Base-by-base conservation (phyloP, 352 stramenopile species). In the Globisporangium iwayamae region DNA sequence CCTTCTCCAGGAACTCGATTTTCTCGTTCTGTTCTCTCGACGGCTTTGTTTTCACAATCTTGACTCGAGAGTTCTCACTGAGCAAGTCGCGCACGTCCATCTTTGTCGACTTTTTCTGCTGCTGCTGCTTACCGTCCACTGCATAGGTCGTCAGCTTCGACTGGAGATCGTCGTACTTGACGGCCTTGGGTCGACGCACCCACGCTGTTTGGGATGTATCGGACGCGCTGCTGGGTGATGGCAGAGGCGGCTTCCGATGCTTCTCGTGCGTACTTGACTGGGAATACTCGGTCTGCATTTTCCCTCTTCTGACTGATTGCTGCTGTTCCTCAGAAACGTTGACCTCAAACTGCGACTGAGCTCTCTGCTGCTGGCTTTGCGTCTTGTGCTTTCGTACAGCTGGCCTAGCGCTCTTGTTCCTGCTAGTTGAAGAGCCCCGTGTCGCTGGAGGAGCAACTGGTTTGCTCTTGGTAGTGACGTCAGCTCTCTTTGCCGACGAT, bases 1-100 rank as follows among this genome's bases (percentile, higher is more conserved):
- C 76, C 16, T 59, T 50, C 65, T 81, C 72, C n/a, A 89, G 56
- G 4, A 63, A 60, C 48, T 65, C 61, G 6, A 56, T 56, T 3
- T 60, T 41, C 16, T 56, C 32, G 0, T 41, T 39, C 22, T 56
- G 30, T 7, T 59, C 52, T 47, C 10, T 46, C 52, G 51, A 47
- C 1, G 36, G 38, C 10, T 55, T 62, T 3, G 18, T 8, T 22
- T 51, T 48, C 55, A 51, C 8, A 25, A 51, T n/a, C 7, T 38
- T 61, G 25, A 62, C 28, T n/a, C 32, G 16, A 11, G 54, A 32
- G 16, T 68, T 20, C 22, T 63, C 63, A 32, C 46, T 63, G 38
- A 68, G 47, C 55, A 68, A 13, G n/a, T 68, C 63, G 1, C 63
- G 54, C 56, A 68, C 56, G 25, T 68, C 56, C 46, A 68, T 41